These are phyloP conservation scores for Oidium heveae DNA, from an alignment of 2,329 filamentous ascomycete genomes.

Conservation along the genomic window DNA sequence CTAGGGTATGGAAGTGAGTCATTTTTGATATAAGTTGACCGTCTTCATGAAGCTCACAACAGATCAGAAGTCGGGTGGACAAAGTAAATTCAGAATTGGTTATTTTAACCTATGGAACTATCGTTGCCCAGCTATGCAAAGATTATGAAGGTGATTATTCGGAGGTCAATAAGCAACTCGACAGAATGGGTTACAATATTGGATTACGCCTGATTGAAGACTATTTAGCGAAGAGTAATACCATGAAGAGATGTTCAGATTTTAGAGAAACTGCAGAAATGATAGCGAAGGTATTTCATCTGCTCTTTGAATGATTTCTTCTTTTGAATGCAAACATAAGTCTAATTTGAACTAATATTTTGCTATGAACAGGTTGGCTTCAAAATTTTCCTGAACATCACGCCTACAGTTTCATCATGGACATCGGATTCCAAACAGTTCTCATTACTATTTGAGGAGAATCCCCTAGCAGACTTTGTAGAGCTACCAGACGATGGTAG, in stretches of 20 bases:
- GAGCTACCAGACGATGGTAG: constrained; percentile 88
- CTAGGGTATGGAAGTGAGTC: constrained; percentile 17
- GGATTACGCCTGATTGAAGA: constrained; percentile 89
- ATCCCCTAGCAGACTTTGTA: constrained; percentile 89
- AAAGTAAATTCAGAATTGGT: constrained; percentile 97
- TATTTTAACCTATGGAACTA: constrained; percentile 90
- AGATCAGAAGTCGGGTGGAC: constrained; percentile 61
- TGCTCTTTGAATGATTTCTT: no score
- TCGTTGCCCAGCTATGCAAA: constrained; percentile 87
- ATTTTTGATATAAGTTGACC: neutral
- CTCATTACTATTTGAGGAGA: constrained; percentile 88
- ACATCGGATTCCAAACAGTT: constrained; percentile 91
- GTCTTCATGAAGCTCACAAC: neutral
- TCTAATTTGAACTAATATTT: no score
- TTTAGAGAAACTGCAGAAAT: constrained; percentile 93
- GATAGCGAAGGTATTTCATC: constrained; percentile 83
- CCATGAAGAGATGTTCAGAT: constrained; percentile 67
- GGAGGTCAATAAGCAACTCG: constrained; percentile 91
- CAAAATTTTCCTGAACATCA: constrained; percentile 97
- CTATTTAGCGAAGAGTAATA: constrained; percentile 86
- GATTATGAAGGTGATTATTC: constrained; percentile 86
- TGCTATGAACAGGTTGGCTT: constrained; percentile 64
- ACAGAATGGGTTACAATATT: constrained; percentile 99
- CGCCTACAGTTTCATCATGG: constrained; percentile 84
- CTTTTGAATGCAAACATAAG: no score